Conservation (phyloP, 2,329 filamentous ascomycete genomes). For the Metarhizium rileyi region DNA sequence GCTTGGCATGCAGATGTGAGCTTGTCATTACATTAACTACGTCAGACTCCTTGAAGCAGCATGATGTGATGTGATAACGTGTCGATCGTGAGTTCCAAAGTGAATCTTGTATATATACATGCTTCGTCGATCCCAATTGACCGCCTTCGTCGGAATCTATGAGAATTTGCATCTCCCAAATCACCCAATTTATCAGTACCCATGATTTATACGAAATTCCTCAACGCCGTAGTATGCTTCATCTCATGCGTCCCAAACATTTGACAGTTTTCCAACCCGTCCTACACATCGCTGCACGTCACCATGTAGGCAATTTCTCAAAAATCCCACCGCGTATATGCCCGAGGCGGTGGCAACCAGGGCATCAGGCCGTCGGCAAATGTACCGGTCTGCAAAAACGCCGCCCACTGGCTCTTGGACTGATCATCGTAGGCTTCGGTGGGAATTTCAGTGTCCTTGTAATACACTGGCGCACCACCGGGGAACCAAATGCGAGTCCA, state of each 20-base stretch:
- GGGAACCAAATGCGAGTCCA: slow-evolving; percentile 65
- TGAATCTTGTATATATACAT: no score
- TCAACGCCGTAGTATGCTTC: slow-evolving; percentile 7
- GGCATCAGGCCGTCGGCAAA: slow-evolving; percentile 69
- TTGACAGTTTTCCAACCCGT: background rate
- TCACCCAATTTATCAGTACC: background rate
- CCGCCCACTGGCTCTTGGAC: slow-evolving; percentile 52
- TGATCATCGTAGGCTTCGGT: slow-evolving; percentile 48
- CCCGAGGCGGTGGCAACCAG: slow-evolving; percentile 64
- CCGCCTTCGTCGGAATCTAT: no score
- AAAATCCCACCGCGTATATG: slow-evolving; percentile 67
- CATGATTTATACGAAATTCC: background rate
- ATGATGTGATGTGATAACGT: no score
- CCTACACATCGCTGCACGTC: background rate
- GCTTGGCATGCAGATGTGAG: background rate
- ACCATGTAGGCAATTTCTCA: slow-evolving; percentile 24
- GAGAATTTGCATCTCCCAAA: background rate
- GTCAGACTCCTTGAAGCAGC: no score
- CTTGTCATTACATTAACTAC: no score
- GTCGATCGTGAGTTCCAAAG: no score
- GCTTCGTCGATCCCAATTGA: no score
- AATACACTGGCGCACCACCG: slow-evolving; percentile 54
- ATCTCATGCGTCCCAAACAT: background rate
- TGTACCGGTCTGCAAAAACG: slow-evolving; percentile 52
- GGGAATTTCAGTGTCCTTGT: slow-evolving; percentile 52